These are phyloP conservation scores for Glycyrrhiza uralensis DNA, from an alignment of 306 rosid species.

Conservation along the genomic window DNA sequence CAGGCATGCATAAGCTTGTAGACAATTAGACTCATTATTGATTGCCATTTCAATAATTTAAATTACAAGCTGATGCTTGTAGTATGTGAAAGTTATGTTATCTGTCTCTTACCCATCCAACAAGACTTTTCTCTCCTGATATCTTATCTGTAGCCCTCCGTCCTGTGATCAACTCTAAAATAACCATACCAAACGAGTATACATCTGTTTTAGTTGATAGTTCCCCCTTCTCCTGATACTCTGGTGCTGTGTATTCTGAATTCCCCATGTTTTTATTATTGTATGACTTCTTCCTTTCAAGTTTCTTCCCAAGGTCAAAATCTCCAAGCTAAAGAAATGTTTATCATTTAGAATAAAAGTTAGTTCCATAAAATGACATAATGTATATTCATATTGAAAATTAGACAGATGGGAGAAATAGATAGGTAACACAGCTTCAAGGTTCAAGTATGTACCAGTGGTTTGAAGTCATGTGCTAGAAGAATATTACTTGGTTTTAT, in stretches of 20 bases:
- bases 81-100: not conserved
- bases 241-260: constrained; percentile 38
- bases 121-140: constrained; percentile 35
- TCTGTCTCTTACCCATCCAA: constrained; percentile 41
- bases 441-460: constrained; percentile 55
- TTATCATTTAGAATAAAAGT: constrained; percentile 9
- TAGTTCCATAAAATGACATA: constrained; percentile 4
- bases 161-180: constrained; percentile 49
- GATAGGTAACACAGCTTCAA: constrained; percentile 3
- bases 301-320: constrained; percentile 32
- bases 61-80: not conserved
- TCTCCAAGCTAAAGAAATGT: constrained; percentile 38
- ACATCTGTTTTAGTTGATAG: constrained; percentile 36
- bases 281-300: constrained; percentile 21
- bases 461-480: constrained; percentile 63
- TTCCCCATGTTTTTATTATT: constrained; percentile 20
- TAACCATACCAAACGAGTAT: constrained; percentile 45
- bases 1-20: not conserved
- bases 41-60: not conserved
- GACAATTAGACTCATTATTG: not conserved
- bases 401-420: not conserved
- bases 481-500: constrained; percentile 78
- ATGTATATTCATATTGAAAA: not conserved
- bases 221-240: constrained; percentile 31
- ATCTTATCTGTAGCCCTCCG: constrained; percentile 20